Evolutionary conservation across 768 basidiomycete genomes (phyloP), one percentile per base, ranked within the genome.

Genomic region (Agrocybe pediades): DNA sequence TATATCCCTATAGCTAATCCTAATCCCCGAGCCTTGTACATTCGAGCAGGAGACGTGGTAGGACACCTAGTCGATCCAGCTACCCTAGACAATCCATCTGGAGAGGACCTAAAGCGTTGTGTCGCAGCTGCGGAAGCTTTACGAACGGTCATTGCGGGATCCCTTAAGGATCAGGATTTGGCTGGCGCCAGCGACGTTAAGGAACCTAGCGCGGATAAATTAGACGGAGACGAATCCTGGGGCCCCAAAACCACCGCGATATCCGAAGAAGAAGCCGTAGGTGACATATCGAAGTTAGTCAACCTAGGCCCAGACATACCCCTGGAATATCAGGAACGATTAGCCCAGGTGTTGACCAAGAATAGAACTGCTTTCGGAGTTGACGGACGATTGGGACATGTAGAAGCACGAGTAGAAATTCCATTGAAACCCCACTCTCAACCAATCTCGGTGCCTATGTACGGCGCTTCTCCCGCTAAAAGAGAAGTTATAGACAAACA

Each of bases 371-470:
- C 46, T 20, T 57, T 57, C 20, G 56, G 56, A 44, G 21, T 57
- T 9, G 19, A 53, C 27, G 41, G 41, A 4, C 26, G 46, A 3
- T 27, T 57, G 7, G 56, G 51, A 1, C 33, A 56, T 15, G 25
- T 41, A 2, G 3, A 17, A 13, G 55, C 39, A 2, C n/a, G 39
- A 29, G 58, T 59, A 0, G n/a, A 53, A 0, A 25, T 59, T 0
- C 49, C 49, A 2, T 7, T 26, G 54, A 62, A 46, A 43, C 68
- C 2, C 2, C 71, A 56, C 1, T 55, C 62, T 0, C 48, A 62
- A 47, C 71, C 69, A 0, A 63, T 73, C 0, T 70, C 67, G 0
- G 13, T 71, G 0, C 65, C 71, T 0, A 53, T 58, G 16, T 72
- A 58, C 29, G 48, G 51, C 1, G 49, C 61, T 9, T 70, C 68